phyloP scores from a whole-genome alignment of 2,329 filamentous ascomycete species.

The Ceratocystis alfenasii region DNA sequence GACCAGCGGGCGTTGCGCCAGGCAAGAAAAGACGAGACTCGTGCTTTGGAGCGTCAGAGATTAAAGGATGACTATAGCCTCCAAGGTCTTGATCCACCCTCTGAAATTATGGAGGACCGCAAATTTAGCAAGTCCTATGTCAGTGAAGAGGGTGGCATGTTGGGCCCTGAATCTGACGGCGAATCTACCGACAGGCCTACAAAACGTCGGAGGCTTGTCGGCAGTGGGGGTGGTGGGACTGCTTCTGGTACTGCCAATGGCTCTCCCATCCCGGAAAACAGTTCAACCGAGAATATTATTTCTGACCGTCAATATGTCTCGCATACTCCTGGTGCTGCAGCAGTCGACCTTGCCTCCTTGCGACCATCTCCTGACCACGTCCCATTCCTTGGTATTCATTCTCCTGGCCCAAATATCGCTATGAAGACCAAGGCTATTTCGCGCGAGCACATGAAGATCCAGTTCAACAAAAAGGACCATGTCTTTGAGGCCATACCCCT shows the following conservation, averaged over 20 bases:
- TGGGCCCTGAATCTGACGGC: constrained; percentile 49
- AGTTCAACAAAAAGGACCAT: constrained; percentile 51
- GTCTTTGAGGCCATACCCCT: constrained; percentile 53
- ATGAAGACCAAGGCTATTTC: constrained; percentile 61
- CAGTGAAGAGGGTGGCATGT: constrained; percentile 57
- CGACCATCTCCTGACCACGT: constrained; percentile 50
- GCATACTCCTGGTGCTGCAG: constrained; percentile 46
- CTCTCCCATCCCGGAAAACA: constrained; percentile 10
- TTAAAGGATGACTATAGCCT: constrained; percentile 37
- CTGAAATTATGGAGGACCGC: constrained; percentile 39
- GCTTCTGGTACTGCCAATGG: not conserved
- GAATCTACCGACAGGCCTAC: constrained; percentile 34
- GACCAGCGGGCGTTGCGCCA: constrained; percentile 50
- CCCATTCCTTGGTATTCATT: constrained; percentile 61
- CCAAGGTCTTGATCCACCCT: constrained; percentile 40
- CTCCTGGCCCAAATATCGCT: constrained; percentile 49
- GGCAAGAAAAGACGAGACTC: constrained; percentile 41
- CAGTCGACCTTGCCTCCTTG: constrained; percentile 47
- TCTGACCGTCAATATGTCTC: constrained; percentile 49
- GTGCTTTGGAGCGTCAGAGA: constrained; percentile 36
- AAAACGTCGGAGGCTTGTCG: constrained; percentile 13
- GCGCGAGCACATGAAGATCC: constrained; percentile 59
- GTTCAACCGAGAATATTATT: constrained; percentile 34
- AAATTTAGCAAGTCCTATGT: constrained; percentile 54
- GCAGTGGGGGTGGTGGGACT: not conserved